These are phyloP conservation scores for Saccharum hybrid DNA, from an alignment of 202 grass and related monocot species.

Conservation along the genomic window DNA sequence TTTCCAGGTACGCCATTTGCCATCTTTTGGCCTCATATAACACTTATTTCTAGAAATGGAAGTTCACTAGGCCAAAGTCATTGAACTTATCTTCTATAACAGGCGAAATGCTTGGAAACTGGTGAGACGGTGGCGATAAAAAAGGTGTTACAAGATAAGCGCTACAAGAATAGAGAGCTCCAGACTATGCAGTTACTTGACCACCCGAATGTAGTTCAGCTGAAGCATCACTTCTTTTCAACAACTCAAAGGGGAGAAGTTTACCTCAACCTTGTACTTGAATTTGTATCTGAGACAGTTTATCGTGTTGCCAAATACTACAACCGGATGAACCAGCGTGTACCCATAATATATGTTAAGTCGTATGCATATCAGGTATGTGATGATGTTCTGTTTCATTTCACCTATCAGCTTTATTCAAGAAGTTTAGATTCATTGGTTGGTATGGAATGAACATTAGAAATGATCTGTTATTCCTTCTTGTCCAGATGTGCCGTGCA, in stretches of 20 bases:
- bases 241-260: conserved; percentile 93
- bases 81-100: conserved; percentile 48
- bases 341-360: conserved; percentile 88
- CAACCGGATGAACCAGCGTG: conserved; percentile 79
- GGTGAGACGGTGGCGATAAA: conserved; percentile 94
- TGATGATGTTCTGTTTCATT: conserved; percentile 41
- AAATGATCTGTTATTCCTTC: conserved; percentile 34
- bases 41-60: conserved; percentile 11
- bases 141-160: conserved; percentile 98
- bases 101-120: conserved; percentile 95
- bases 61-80: conserved; percentile 29
- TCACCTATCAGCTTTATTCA: neutral
- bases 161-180: conserved; percentile 98
- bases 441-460: conserved; percentile 11
- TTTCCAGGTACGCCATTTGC: conserved; percentile 70
- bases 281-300: conserved; percentile 87
- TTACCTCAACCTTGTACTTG: conserved; percentile 97
- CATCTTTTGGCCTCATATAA: conserved; percentile 24
- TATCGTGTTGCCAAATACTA: conserved; percentile 86
- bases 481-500: conserved; percentile 79
- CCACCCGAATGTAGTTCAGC: conserved; percentile 91
- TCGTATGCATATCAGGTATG: conserved; percentile 86
- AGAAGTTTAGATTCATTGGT: conserved; percentile 25
- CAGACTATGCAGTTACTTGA: conserved; percentile 94
- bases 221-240: conserved; percentile 98